These are phyloP conservation scores for Crassisporium funariophilum DNA, from an alignment of 768 basidiomycete genomes.

Conservation along the genomic window DNA sequence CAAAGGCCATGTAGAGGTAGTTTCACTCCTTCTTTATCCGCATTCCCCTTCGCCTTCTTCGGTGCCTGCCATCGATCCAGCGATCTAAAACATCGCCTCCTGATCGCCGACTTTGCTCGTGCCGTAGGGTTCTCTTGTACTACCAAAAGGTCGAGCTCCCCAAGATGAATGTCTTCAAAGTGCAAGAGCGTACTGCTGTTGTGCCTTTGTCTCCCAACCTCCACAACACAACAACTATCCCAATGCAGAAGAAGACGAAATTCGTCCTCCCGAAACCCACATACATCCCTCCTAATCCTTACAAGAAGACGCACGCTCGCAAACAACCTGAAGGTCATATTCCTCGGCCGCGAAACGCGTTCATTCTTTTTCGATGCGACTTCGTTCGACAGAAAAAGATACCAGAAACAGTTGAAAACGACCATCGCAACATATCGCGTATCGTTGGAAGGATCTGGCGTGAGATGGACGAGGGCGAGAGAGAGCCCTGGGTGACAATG, in stretches of 20 bases:
- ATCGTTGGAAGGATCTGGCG: constrained; percentile 71
- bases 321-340: constrained; percentile 57
- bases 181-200: too few relatives aligned
- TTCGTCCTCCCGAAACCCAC: constrained; percentile 24
- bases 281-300: constrained; percentile 23
- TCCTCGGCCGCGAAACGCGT: constrained; percentile 75
- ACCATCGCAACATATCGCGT: constrained; percentile 70
- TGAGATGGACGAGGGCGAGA: constrained; percentile 47
- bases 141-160: too few relatives aligned
- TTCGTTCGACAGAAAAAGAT: constrained; percentile 65
- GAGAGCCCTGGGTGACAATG: constrained; percentile 51
- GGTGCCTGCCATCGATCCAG: too few relatives aligned
- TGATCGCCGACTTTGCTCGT: too few relatives aligned
- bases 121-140: too few relatives aligned
- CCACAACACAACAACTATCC: neutral
- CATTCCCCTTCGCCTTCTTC: too few relatives aligned
- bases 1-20: too few relatives aligned
- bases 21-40: too few relatives aligned
- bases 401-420: constrained; percentile 54
- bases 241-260: neutral
- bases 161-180: too few relatives aligned
- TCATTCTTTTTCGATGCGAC: constrained; percentile 79
- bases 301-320: constrained; percentile 51
- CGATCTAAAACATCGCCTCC: too few relatives aligned
- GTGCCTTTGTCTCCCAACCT: too few relatives aligned